phyloP scores from a whole-genome alignment of 768 basidiomycete genomes.

The Lentinula edodes region DNA sequence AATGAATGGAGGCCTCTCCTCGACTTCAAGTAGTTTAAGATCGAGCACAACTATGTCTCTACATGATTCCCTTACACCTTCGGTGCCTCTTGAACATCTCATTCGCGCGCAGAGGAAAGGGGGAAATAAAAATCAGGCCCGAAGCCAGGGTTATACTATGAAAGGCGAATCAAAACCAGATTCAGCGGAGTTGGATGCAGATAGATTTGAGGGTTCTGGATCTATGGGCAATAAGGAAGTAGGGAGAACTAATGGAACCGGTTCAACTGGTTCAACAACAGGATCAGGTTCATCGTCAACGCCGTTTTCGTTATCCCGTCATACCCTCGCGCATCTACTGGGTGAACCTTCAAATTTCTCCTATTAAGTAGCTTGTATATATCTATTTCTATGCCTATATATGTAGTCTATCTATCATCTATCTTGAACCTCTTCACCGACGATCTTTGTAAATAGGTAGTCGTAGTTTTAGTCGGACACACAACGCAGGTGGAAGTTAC shows the following conservation, averaged over 20 bases:
- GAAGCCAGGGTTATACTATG: too few species aligned
- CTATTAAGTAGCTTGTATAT: not conserved
- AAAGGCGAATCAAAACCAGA: too few species aligned
- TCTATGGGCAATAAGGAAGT: too few species aligned
- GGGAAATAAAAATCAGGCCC: too few species aligned
- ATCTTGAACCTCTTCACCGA: too few species aligned
- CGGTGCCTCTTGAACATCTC: not conserved
- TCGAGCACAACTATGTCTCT: not conserved
- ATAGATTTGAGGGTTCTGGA: not conserved
- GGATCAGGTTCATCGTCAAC: not conserved
- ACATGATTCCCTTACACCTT: not conserved
- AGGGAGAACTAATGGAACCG: too few species aligned
- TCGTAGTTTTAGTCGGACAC: too few species aligned
- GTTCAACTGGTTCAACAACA: not conserved
- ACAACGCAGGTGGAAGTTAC: too few species aligned
- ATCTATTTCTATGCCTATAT: not conserved
- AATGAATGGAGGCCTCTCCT: too few species aligned
- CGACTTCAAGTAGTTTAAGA: too few species aligned
- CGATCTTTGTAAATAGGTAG: too few species aligned
- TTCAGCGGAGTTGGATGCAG: not conserved
- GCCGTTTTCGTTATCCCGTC: not conserved
- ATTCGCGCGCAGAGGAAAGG: not conserved
- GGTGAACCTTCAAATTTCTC: not conserved
- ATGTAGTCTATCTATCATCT: not conserved
- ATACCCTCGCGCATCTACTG: not conserved